Evolutionary conservation across 257 asterid species (phyloP), one percentile per base, ranked within the genome.

Genomic region (Euphrasia confusa): DNA sequence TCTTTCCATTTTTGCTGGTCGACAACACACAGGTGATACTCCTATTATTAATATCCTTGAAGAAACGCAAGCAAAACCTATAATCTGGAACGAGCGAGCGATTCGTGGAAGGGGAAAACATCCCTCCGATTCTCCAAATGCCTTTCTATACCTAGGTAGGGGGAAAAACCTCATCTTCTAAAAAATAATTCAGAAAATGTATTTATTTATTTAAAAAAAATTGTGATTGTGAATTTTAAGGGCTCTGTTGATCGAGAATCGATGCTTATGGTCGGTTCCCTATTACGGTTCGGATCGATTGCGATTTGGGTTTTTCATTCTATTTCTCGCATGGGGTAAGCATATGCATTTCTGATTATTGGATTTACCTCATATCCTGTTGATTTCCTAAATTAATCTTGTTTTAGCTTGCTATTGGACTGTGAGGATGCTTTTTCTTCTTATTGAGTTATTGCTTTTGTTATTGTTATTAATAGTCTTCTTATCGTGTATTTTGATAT

Each of bases 261-360:
- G 77, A 76, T 80, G 95, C 70, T 85, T 74, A 68, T 79, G 82
- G 75, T 78, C 71, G 94, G 77, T 39, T 68, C 74, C 48, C 78
- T 88, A 57, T 56, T 82, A 60, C 89, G 87, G 9, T 60, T 78
- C 53, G 91, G 84, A 78, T 83, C 88, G 12, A 21, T 84, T 65
- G 77, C 81, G 69, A 80, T 80, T 74, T 75, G 94, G 92, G 56
- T 79, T 67, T 63, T 87, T 42, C 74, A 71, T 26, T 67, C 78
- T 30, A 64, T 82, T 64, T 87, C 83, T 66, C 77, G 83, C 77
- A 88, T 88, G 96, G 98, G 96, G 98, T 91, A 83, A 69, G 78
- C 67, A 35, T 63, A 48, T 66, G 58, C 49, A 39, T 53, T 70
- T 69, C 61, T 64, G 45, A 13, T 63, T 11, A 55, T 12, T 65